These are phyloP conservation scores for Erysiphe neolycopersici DNA, from an alignment of 2,329 filamentous ascomycete species.

Conservation along the genomic window DNA sequence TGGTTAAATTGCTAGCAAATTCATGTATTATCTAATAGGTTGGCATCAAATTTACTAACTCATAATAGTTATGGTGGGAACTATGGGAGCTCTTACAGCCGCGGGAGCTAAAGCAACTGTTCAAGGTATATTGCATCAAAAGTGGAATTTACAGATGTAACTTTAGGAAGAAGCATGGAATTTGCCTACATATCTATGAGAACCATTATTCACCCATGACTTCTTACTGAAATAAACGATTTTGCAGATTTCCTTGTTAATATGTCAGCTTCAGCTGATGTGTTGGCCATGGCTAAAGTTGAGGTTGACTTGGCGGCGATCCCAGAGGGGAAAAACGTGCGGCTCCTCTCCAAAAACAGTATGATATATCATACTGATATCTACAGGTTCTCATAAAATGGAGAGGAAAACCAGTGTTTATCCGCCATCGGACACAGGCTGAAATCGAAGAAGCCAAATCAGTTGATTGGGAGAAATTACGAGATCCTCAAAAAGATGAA, in stretches of 20 bases:
- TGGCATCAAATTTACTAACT: background rate
- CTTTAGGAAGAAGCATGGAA: background rate
- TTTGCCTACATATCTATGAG: background rate
- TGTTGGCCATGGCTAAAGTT: conserved; percentile 97
- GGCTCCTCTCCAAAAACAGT: conserved; percentile 11
- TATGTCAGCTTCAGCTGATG: conserved; percentile 97
- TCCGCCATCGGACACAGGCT: conserved; percentile 80
- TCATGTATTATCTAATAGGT: too few species aligned
- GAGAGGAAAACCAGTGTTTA: conserved; percentile 99
- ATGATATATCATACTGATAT: conserved; percentile 2
- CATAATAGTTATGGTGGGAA: conserved; percentile 63
- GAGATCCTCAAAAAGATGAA: conserved; percentile 73
- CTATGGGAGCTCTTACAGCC: conserved; percentile 73
- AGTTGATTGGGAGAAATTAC: conserved; percentile 54
- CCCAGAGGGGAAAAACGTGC: conserved; percentile 97
- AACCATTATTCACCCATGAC: background rate
- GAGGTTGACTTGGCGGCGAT: conserved; percentile 83
- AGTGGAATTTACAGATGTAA: background rate
- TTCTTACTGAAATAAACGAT: background rate
- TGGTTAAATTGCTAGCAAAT: background rate
- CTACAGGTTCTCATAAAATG: conserved; percentile 91
- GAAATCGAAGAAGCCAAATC: conserved; percentile 93
- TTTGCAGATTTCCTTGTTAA: conserved; percentile 87
- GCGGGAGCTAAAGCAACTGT: conserved; percentile 94
- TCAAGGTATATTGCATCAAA: conserved; percentile 45